These are phyloP conservation scores for Solanum lignicaule DNA, from an alignment of 257 asterid genomes.

Conservation along the genomic window DNA sequence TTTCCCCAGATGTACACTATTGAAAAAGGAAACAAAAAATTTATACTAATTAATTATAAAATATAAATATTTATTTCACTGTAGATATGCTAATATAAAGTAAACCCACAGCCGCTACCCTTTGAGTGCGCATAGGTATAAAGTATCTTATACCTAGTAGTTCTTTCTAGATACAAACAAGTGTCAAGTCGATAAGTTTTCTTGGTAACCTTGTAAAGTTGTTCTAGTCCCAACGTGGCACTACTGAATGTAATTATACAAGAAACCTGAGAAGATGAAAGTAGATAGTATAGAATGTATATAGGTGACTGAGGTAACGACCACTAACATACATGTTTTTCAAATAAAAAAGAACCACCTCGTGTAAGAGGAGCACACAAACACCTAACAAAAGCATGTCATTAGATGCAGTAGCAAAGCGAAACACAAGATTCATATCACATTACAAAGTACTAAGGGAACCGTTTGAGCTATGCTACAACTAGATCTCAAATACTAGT, in stretches of 20 bases:
- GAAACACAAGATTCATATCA: background rate
- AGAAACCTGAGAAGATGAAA: background rate
- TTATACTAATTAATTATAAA: too few species aligned
- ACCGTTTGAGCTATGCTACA: background rate
- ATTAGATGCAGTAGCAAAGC: background rate
- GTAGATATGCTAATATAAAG: background rate
- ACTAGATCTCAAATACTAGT: background rate
- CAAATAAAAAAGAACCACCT: background rate
- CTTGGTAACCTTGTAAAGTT: background rate
- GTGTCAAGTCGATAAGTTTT: background rate
- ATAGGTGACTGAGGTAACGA: background rate
- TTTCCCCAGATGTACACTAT: background rate
- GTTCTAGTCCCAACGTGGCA: background rate
- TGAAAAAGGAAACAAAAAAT: background rate
- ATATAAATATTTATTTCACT: background rate
- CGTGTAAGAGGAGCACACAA: background rate
- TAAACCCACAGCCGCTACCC: too few species aligned
- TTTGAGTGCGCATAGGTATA: too few species aligned
- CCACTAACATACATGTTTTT: background rate
- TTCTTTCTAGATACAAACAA: constrained; percentile 15
- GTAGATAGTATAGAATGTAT: background rate
- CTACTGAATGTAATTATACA: background rate
- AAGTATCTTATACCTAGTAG: background rate
- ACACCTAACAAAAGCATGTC: background rate
- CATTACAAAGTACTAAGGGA: background rate